phyloP scores from a whole-genome alignment of 768 basidiomycete genomes.

The Boletus barrowsii region DNA sequence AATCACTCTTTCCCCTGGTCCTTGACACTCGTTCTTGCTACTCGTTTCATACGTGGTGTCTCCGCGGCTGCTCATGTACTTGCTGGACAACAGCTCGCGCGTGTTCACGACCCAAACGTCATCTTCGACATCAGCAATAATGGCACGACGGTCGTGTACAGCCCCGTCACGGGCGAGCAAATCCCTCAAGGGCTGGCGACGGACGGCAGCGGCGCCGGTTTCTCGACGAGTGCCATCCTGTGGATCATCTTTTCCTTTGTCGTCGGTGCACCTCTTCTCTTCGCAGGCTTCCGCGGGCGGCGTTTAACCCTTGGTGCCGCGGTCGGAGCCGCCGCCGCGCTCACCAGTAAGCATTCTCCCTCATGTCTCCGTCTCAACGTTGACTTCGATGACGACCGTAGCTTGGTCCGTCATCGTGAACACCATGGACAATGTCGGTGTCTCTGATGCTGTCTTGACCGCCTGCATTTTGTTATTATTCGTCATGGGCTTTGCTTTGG shows the following conservation, averaged over 20 bases:
- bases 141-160: slow-evolving; percentile 44
- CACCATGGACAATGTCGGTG: slow-evolving; percentile 43
- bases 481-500: slow-evolving; percentile 48
- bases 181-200: slow-evolving; percentile 55
- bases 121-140: slow-evolving; percentile 15
- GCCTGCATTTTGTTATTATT: slow-evolving; percentile 50
- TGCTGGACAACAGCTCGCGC: slow-evolving; percentile 18
- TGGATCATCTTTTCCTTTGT: slow-evolving; percentile 56
- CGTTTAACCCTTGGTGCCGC: slow-evolving; percentile 54
- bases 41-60: slow-evolving; percentile 4
- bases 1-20: slow-evolving; percentile 14
- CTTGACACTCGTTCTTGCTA: slow-evolving; percentile 16
- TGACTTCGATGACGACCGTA: background rate
- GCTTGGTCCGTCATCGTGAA: slow-evolving; percentile 67
- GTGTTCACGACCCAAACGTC: slow-evolving; percentile 30
- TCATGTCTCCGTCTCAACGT: background rate
- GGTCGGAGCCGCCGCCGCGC: slow-evolving; percentile 47
- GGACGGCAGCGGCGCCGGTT: slow-evolving; percentile 55
- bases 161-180: slow-evolving; percentile 39
- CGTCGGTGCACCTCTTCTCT: slow-evolving; percentile 51
- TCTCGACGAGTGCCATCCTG: slow-evolving; percentile 46
- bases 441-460: slow-evolving; percentile 52
- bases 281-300: slow-evolving; percentile 56
- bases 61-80: slow-evolving; percentile 5
- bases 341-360: slow-evolving; percentile 39